Conservation (phyloP, 1,139 yeast species). For the Suhomyces yuchorum region DNA sequence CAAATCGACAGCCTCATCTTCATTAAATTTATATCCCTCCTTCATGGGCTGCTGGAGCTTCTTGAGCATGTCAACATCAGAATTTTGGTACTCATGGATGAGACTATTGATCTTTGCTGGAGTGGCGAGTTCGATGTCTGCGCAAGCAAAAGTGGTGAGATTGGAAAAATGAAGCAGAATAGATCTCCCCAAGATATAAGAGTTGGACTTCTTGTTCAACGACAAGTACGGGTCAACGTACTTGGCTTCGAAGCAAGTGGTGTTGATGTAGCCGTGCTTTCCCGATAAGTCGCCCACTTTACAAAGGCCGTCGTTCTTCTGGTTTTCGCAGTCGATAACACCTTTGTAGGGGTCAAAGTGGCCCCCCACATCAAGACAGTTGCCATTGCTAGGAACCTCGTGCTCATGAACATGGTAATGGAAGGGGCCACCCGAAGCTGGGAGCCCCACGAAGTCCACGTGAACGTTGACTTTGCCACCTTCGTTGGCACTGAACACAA, state of each 20-base stretch:
- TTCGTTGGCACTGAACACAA: constrained; percentile 49
- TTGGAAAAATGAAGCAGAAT: constrained; percentile 54
- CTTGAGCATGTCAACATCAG: constrained; percentile 20
- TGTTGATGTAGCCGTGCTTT: constrained; percentile 59
- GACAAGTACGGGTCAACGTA: constrained; percentile 58
- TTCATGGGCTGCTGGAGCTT: constrained; percentile 16
- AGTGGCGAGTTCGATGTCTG: constrained; percentile 47
- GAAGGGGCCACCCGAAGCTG: constrained; percentile 59
- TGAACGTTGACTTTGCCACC: constrained; percentile 58
- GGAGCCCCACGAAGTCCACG: constrained; percentile 60
- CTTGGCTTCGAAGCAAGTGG: constrained; percentile 55
- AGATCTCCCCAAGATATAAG: constrained; percentile 55
- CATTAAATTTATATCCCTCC: constrained; percentile 18
- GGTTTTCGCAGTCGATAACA: constrained; percentile 43
- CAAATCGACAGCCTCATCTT: constrained; percentile 20
- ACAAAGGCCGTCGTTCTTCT: constrained; percentile 53
- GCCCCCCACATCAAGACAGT: constrained; percentile 51
- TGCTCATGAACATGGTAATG: constrained; percentile 58
- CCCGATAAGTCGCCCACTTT: constrained; percentile 67
- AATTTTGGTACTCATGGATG: constrained; percentile 23
- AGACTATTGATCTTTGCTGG: constrained; percentile 28
- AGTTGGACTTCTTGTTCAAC: constrained; percentile 46
- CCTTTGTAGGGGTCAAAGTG: constrained; percentile 60
- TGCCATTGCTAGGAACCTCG: constrained; percentile 44
- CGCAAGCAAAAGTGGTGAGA: constrained; percentile 57